phyloP scores from a whole-genome alignment of 345 rosid species.

The Eutrema japonicum region DNA sequence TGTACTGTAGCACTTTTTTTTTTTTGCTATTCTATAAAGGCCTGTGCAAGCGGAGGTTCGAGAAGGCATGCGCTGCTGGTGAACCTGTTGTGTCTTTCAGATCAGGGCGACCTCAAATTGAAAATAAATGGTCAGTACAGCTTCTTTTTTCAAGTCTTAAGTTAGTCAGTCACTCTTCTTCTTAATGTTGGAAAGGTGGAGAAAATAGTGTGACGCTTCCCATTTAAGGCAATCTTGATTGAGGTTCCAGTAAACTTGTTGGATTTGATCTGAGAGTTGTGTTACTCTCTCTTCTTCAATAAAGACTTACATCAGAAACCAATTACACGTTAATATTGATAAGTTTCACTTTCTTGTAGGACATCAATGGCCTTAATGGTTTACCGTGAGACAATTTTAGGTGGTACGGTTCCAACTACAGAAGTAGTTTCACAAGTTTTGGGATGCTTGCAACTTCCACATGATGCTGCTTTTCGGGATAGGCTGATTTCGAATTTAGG shows the following conservation, averaged over 20 bases:
- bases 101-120: conserved; percentile 68
- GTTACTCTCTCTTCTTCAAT: conserved; percentile 20
- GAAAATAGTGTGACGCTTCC: conserved; percentile 16
- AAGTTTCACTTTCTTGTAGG: conserved; percentile 50
- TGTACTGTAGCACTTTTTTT: conserved; percentile 4
- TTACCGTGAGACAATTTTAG: conserved; percentile 69
- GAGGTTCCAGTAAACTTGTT: conserved; percentile 9
- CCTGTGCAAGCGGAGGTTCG: conserved; percentile 72
- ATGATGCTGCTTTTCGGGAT: conserved; percentile 61
- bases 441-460: conserved; percentile 86
- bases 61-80: conserved; percentile 63
- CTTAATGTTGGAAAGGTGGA: conserved; percentile 11
- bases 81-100: conserved; percentile 70
- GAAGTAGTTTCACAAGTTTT: conserved; percentile 84
- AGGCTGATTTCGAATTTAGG: conserved; percentile 71
- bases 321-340: conserved; percentile 28
- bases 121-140: conserved; percentile 71
- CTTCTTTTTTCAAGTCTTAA: conserved; percentile 14
- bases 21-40: conserved; percentile 51
- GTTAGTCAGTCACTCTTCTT: conserved; percentile 25
- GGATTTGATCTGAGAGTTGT: conserved; percentile 6
- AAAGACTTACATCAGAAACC: conserved; percentile 14
- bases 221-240: conserved; percentile 5
- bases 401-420: conserved; percentile 68
- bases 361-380: conserved; percentile 69